Base-by-base conservation (phyloP, 495 filamentous ascomycete species). In the Penicillium alfredii region DNA sequence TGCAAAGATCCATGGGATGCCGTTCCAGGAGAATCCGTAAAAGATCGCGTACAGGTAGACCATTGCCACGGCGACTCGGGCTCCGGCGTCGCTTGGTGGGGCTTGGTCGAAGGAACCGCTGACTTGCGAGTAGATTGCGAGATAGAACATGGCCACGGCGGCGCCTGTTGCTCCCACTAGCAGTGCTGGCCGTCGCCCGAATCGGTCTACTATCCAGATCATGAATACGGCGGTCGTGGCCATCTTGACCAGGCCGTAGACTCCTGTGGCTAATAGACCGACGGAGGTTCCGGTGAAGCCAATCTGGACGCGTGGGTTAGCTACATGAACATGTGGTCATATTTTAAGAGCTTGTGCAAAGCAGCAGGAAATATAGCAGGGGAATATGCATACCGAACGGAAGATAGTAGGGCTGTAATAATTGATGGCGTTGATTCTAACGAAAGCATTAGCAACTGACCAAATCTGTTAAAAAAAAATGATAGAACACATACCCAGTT, bases 41-140 rank as follows among this genome's bases (percentile, higher is more conserved):
- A 76, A 80, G 6, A 74, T 68, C 8, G 77, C 80, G 65, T 76
- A 81, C 52, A 81, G 76, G 62, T 79, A 79, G 60, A 80, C 74
- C 12, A 80, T 66, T 6, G 75, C 77, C 0, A 72, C 70, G 20
- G 76, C 76, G n/a, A 71, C 73, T 16, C 64, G 69, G 3, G 63
- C 49, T 1, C 56, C 56, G 18, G 78, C 48, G 11, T 51, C 44
- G 7, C 34, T 45, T 8, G 33, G 57, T 13, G 44, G 41, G 21
- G 61, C 57, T 2, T 48, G 41, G 8, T 39, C 48, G 18, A 34
- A 17, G 8, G 68, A 53, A 32, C 67, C 47, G n/a, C 69, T 62
- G 34, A 26, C 6, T 8, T 36, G 21, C 3, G 73, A 53, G 64
- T 35, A 51, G 0, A 38, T 40, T 12, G 79, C 80, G 36, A 85